Conservation (phyloP, 257 asterid species). For the Solanum dulcamara region DNA sequence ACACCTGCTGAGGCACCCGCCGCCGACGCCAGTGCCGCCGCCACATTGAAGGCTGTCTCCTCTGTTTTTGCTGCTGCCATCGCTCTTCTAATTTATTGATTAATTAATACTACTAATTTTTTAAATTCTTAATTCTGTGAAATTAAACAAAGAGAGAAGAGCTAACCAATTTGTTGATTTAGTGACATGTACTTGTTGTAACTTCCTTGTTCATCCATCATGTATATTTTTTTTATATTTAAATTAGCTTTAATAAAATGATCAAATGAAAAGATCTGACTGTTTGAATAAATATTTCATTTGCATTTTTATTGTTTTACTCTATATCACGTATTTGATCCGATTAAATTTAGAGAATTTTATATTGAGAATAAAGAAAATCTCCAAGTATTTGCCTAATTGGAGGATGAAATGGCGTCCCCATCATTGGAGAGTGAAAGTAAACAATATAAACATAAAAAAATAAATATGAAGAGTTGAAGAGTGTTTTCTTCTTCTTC, state of each 20-base stretch:
- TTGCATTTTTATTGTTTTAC: neutral
- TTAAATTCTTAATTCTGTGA: neutral
- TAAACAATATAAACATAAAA: too few species aligned
- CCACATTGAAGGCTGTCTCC: conserved; percentile 31
- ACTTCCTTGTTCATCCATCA: neutral
- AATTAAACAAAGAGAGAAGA: neutral
- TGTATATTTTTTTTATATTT: neutral
- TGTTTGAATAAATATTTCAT: neutral
- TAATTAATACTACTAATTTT: neutral
- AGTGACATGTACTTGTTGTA: neutral
- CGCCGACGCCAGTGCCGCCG: conserved; percentile 5
- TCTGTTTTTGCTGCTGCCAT: conserved; percentile 28
- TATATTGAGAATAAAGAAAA: too few species aligned
- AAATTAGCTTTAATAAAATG: neutral
- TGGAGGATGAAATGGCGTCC: too few species aligned
- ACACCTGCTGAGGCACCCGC: conserved; percentile 16
- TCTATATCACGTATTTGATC: too few species aligned
- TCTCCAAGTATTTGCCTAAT: too few species aligned
- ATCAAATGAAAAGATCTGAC: neutral
- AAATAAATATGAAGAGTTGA: too few species aligned
- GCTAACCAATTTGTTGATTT: neutral
- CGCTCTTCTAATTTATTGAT: conserved; percentile 9
- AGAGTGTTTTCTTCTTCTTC: neutral
- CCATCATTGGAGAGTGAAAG: too few species aligned
- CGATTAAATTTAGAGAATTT: too few species aligned